These are phyloP conservation scores for Daldinia grandis DNA, from an alignment of 495 filamentous ascomycete species.

Conservation along the genomic window DNA sequence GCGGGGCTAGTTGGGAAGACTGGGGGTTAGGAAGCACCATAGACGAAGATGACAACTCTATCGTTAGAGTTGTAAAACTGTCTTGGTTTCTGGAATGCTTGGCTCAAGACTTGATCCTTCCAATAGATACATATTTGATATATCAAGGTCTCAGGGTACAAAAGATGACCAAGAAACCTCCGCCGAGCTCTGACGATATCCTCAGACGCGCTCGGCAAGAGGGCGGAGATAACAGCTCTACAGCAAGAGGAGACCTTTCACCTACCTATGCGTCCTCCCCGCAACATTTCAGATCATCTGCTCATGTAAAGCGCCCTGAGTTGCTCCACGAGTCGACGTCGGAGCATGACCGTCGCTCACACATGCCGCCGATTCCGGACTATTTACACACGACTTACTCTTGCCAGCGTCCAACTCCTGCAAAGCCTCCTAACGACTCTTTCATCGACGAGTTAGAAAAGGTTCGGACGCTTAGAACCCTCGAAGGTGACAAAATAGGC, in stretches of 20 bases:
- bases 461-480: slow-evolving; percentile 72
- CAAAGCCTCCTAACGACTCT: slow-evolving; percentile 71
- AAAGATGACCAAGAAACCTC: slow-evolving; percentile 22
- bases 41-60: slow-evolving; percentile 39
- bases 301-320: slow-evolving; percentile 48
- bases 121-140: slow-evolving; percentile 68
- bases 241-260: background rate
- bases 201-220: slow-evolving; percentile 49
- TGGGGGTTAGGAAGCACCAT: slow-evolving; percentile 22
- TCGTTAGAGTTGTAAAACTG: slow-evolving; percentile 74
- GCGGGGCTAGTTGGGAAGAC: background rate
- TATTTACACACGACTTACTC: slow-evolving; percentile 80
- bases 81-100: slow-evolving; percentile 78
- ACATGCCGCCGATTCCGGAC: slow-evolving; percentile 68
- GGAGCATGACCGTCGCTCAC: slow-evolving; percentile 65
- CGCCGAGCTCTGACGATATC: slow-evolving; percentile 37
- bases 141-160: slow-evolving; percentile 65
- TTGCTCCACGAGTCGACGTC: slow-evolving; percentile 74
- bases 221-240: slow-evolving; percentile 18
- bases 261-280: slow-evolving; percentile 9
- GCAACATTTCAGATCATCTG: slow-evolving; percentile 29
- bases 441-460: slow-evolving; percentile 82
- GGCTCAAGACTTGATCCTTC: slow-evolving; percentile 59
- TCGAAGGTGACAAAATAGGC: slow-evolving; percentile 79
- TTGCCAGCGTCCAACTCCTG: slow-evolving; percentile 80